A percentile compares a stretch with the other conserved stretches of the same genome.
Conservation (phyloP, 345 rosid species). For the Populus euphratica region DNA sequence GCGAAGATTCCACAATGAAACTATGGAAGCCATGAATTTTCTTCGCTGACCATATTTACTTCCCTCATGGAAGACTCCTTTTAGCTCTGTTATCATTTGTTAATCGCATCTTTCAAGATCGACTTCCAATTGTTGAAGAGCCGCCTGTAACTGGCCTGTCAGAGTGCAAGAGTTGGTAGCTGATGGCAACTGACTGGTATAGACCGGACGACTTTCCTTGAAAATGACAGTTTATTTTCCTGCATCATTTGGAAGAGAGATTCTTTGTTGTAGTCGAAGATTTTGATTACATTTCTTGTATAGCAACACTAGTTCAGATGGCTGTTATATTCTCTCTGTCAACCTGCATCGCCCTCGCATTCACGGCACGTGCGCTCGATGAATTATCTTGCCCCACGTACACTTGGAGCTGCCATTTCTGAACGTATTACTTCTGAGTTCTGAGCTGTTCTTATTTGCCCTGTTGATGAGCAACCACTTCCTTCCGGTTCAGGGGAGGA, state of each 20-base stretch:
- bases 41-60: neutral
- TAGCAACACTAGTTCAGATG: neutral
- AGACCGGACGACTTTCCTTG: neutral
- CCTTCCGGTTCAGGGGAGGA: neutral
- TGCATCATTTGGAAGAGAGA: neutral
- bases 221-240: neutral
- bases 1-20: constrained; percentile 76
- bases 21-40: constrained; percentile 65
- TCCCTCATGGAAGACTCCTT: neutral
- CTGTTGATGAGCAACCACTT: neutral
- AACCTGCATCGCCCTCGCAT: neutral
- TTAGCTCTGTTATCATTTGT: neutral
- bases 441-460: neutral
- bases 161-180: neutral
- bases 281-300: neutral
- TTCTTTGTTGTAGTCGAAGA: neutral
- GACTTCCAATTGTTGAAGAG: neutral
- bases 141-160: neutral
- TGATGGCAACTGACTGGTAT: neutral
- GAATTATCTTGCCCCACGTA: neutral
- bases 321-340: neutral
- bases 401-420: neutral
- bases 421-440: neutral
- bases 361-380: neutral
- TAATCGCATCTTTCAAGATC: neutral